Evolutionary conservation across 164 flowering plant species (phyloP).

Genomic region (Aristolochia contorta): DNA sequence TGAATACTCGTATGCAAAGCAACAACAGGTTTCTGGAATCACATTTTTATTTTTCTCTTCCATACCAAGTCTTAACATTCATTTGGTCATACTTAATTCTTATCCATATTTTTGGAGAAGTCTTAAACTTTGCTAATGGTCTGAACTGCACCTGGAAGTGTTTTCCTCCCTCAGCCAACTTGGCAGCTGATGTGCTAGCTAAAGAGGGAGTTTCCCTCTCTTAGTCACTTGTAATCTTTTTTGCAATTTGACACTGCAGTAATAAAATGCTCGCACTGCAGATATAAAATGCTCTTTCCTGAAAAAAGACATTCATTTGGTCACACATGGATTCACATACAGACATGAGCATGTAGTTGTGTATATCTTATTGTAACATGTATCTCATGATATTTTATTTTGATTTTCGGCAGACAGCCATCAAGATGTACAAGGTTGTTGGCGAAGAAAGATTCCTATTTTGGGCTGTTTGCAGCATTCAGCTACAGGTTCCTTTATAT

Average conservation of each 20-base stretch:
- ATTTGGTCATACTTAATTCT: background rate
- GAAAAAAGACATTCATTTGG: background rate
- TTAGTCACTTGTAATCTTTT: too few species aligned
- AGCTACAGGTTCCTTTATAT: conserved; percentile 53
- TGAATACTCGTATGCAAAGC: conserved; percentile 85
- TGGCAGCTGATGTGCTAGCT: too few species aligned
- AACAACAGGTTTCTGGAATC: conserved; percentile 67
- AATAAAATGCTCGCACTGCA: too few species aligned
- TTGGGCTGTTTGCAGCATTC: conserved; percentile 99
- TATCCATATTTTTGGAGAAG: too few species aligned
- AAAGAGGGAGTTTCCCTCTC: too few species aligned
- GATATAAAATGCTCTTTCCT: too few species aligned
- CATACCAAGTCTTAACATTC: background rate
- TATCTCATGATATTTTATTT: background rate
- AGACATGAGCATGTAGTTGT: background rate
- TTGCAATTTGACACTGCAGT: too few species aligned
- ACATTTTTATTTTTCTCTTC: background rate
- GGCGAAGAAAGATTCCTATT: conserved; percentile 91
- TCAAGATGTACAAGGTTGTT: conserved; percentile 82
- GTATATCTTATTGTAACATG: background rate
- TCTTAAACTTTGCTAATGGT: too few species aligned
- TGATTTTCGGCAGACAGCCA: conserved; percentile 63
- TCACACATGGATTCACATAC: too few species aligned
- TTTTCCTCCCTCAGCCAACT: too few species aligned
- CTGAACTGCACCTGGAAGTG: too few species aligned